Percentiles rank a stretch among this genome's conserved stretches.
Evolutionary conservation across 108 stramenopile genomes (phyloP).

Genomic region (Epithemia pelagica): DNA sequence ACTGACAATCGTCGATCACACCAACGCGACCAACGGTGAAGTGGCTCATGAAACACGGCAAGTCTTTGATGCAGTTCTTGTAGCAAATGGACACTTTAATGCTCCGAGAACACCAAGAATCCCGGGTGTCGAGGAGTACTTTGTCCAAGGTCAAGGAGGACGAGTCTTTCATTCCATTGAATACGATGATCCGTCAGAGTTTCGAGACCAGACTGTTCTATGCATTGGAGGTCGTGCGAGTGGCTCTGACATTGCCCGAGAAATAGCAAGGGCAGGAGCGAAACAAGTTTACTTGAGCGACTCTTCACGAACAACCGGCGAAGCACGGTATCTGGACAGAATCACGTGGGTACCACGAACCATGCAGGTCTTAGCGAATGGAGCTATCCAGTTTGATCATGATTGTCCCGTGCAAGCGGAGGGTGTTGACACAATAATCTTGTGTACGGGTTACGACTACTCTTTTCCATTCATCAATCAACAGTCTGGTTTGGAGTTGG

Average conservation of each 20-base stretch:
- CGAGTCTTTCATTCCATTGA: constrained; percentile 69
- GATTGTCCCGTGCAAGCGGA: constrained; percentile 16
- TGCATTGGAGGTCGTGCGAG: constrained; percentile 87
- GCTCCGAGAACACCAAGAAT: constrained; percentile 48
- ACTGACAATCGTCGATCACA: constrained; percentile 24
- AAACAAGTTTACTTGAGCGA: constrained; percentile 73
- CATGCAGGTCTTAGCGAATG: constrained; percentile 28
- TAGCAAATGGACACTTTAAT: constrained; percentile 91
- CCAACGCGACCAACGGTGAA: constrained; percentile 7
- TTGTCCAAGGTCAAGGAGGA: constrained; percentile 18
- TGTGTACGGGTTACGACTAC: constrained; percentile 88
- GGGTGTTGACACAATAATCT: constrained; percentile 66
- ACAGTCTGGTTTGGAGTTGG: constrained; percentile 15
- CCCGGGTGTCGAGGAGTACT: constrained; percentile 46
- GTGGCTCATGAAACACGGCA: constrained; percentile 18
- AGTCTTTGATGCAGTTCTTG: constrained; percentile 76
- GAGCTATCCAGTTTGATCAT: constrained; percentile 38
- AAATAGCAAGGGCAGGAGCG: constrained; percentile 57
- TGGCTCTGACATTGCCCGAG: constrained; percentile 84
- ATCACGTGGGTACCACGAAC: constrained; percentile 63
- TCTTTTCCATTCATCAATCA: constrained; percentile 73
- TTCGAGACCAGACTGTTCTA: constrained; percentile 58
- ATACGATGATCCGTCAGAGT: constrained; percentile 73
- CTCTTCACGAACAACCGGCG: constrained; percentile 23
- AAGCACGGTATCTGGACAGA: constrained; percentile 34